Evolutionary conservation across 805 yeast genomes (phyloP), one percentile per base, ranked within the genome.

Genomic region (Candida ortonii): DNA sequence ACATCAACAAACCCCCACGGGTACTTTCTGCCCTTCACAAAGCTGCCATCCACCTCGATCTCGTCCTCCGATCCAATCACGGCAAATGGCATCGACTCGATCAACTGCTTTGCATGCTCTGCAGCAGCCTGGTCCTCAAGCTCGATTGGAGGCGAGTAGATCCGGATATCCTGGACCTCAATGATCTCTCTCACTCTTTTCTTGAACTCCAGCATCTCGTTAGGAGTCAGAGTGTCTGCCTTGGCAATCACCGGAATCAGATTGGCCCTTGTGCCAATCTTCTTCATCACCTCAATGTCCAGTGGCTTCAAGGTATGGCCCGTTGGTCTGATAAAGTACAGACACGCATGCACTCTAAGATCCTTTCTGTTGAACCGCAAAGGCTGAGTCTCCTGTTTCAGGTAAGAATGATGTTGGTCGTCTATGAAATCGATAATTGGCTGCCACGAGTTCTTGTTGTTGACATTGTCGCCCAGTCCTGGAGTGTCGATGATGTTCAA

Each of bases 361-460:
- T 89, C 97, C 49, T 80, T 82, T 54, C 71, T 76, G 25, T 63
- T 63, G 2, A 34, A 39, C 61, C 97, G 77, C 33, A 59, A 61
- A 21, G 97, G 97, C 64, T 89, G 97, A 55, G 87, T 93, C 57
- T 88, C 96, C 59, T 85, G 96, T 58, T 84, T 84, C 90, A 88
- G 83, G 58, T 65, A 87, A 16, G 83, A 72, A 53, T 82, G 88
- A 55, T 86, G 93, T 65, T 88, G 96, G 56, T 86, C 94, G 60
- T 88, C 96, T 44, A 89, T 78, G 60, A 86, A 89, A 59, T 86
- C 95, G 41, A 84, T 70, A 49, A 87, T 74, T 23, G 96, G 87
- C 40, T 80, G 81, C 94, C 95, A 87, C 28, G 93, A 72, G 57
- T 83, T 81, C 52, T 72, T 73, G 64, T 88, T 89, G 66, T 88